Evolutionary conservation across 2,329 filamentous ascomycete genomes (phyloP), one percentile per base, ranked within the genome.

Genomic region (Colletotrichum destructivum): DNA sequence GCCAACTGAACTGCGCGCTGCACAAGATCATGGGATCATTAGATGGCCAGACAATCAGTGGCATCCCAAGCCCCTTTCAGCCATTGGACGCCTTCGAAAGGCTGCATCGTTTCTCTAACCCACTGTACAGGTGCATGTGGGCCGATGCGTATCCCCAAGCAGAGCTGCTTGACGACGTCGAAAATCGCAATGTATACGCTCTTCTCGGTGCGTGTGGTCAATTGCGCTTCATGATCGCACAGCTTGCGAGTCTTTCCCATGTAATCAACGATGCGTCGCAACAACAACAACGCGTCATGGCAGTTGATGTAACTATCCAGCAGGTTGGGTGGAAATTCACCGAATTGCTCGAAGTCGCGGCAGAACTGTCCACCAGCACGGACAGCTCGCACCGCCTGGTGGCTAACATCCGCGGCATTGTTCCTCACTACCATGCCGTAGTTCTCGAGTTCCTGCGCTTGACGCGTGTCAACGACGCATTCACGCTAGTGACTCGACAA

Each of bases 381-480:
- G 74, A 78, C 55, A 78, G 75, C 69, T 73, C 76, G 2, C 75
- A 80, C 18, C 77, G 80, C 0, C 73, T 82, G 0, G 77, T 80
- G 0, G 77, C 77, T 21, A 82, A 82, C 35, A 79, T 82, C 47
- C 79, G 80, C 12, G 75, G 75, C 18, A 79, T 82, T 15, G 77
- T 82, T 8, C 81, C 81, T 1, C 74, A 79, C 40, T 82, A 81
- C 47, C 76, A 82, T 64, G 78, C 79, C n/a, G 74, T 77, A 7
- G 71, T 81, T 18, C 75, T 82, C 0, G 79, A 82, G 31, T 79
- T 76, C 52, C 72, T 76, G 52, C 76, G 77, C 15, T 16, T 77
- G 54, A 72, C 69, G 26, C 52, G 66, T 42, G 68, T 62, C 73
- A 73, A 62, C 54, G 61, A 60, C 8, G 44, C 68, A 4, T 56